These are phyloP conservation scores for Trichoderma asperelloides DNA, from an alignment of 495 filamentous ascomycete genomes.

Conservation along the genomic window DNA sequence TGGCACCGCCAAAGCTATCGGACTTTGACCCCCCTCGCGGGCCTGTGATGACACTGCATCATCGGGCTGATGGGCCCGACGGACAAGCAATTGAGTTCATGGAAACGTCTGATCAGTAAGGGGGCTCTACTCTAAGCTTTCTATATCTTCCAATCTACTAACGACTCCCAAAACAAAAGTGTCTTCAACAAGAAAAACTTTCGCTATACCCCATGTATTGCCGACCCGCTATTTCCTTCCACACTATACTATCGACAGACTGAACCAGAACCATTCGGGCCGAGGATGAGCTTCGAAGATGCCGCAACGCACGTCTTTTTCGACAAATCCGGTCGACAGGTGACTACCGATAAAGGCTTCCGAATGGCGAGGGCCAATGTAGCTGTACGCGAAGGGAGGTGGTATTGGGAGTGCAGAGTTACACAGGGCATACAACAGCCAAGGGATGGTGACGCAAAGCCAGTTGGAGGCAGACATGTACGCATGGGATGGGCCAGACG, in stretches of 20 bases:
- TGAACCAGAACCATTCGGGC: slow-evolving; percentile 69
- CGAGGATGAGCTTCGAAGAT: slow-evolving; percentile 87
- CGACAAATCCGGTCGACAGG: slow-evolving; percentile 46
- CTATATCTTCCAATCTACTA: slow-evolving; percentile 27
- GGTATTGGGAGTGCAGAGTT: slow-evolving; percentile 91
- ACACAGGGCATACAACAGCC: slow-evolving; percentile 50
- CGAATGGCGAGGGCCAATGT: slow-evolving; percentile 83
- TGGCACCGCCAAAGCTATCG: slow-evolving; percentile 46
- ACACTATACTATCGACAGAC: slow-evolving; percentile 85
- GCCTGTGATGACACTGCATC: slow-evolving; percentile 44
- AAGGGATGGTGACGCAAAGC: slow-evolving; percentile 28
- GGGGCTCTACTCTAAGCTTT: slow-evolving; percentile 19
- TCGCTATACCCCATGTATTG: slow-evolving; percentile 84
- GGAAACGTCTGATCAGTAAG: slow-evolving; percentile 58
- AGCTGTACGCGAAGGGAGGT: slow-evolving; percentile 78
- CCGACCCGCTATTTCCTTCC: slow-evolving; percentile 75
- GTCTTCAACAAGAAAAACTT: slow-evolving; percentile 87
- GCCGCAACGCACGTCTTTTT: slow-evolving; percentile 69
- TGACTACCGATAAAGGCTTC: slow-evolving; percentile 75
- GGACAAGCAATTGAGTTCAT: slow-evolving; percentile 46
- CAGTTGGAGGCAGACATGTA: slow-evolving; percentile 56
- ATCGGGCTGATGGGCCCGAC: slow-evolving; percentile 34
- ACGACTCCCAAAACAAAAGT: slow-evolving; percentile 33
- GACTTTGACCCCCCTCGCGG: slow-evolving; percentile 51
- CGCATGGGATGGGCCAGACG: slow-evolving; percentile 83